Percentiles rank a stretch among this genome's conserved stretches.
These are phyloP conservation scores for Schwanniomyces pseudopolymorphus DNA, from an alignment of 805 yeast species.

Conservation along the genomic window DNA sequence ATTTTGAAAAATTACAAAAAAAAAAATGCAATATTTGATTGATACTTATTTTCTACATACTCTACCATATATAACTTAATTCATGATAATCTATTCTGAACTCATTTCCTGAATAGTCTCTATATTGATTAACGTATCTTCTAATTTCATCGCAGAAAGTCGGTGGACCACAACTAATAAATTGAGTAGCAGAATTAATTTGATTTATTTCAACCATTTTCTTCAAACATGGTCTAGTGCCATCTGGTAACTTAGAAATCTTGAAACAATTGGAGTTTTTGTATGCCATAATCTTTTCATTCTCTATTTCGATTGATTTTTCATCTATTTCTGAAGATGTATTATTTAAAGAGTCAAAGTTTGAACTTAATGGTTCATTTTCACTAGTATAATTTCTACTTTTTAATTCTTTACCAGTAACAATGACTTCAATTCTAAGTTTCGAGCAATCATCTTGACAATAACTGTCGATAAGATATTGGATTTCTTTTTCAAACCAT, in stretches of 20 bases:
- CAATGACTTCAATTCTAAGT: neutral
- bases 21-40: too few species aligned
- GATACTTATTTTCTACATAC: too few species aligned
- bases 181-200: neutral
- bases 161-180: conserved; percentile 3
- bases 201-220: neutral
- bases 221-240: conserved; percentile 2
- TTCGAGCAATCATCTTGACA: neutral
- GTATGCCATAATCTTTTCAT: neutral
- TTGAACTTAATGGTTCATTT: neutral
- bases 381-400: neutral
- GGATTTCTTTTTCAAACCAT: conserved; percentile 4
- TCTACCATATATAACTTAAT: neutral
- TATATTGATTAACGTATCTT: conserved; percentile 2
- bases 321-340: neutral
- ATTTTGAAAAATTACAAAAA: too few species aligned
- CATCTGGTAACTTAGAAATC: neutral
- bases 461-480: neutral
- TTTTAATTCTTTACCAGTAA: neutral
- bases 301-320: neutral
- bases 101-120: neutral
- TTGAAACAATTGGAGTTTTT: neutral
- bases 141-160: conserved; percentile 1
- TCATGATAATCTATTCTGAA: conserved; percentile 1
- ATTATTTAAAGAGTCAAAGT: neutral